These are phyloP conservation scores for Ophiosphaerella narmari DNA, from an alignment of 2,329 filamentous ascomycete species.

Conservation along the genomic window DNA sequence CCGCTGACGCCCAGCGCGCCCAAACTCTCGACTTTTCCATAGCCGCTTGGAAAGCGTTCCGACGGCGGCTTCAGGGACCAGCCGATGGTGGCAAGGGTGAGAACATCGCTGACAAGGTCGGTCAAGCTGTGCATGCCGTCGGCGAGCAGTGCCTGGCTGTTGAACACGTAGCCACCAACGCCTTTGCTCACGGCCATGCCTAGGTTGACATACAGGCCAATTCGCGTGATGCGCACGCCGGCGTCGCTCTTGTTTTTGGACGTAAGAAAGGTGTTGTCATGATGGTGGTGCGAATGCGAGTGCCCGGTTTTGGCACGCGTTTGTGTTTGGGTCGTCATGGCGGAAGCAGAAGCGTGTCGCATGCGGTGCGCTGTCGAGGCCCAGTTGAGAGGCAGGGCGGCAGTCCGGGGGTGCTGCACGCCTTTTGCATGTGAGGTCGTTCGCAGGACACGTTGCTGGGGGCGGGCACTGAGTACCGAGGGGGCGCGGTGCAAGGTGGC, in stretches of 20 bases:
- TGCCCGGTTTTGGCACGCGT: conserved; percentile 50
- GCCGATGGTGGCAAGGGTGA: conserved; percentile 91
- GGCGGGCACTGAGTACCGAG: conserved; percentile 11
- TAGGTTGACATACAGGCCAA: conserved; percentile 86
- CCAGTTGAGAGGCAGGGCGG: conserved; percentile 33
- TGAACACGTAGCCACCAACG: conserved; percentile 88
- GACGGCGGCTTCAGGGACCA: conserved; percentile 88
- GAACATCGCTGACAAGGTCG: conserved; percentile 91
- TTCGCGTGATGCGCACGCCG: conserved; percentile 88
- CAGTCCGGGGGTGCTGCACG: conserved; percentile 11
- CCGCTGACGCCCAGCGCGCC: conserved; percentile 92
- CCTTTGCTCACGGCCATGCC: conserved; percentile 95
- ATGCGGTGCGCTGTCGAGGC: conserved; percentile 37
- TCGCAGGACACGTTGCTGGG: conserved; percentile 38
- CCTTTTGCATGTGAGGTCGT: conserved; percentile 35
- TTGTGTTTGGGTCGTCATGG: conserved; percentile 38
- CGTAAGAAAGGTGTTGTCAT: conserved; percentile 82
- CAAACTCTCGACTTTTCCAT: conserved; percentile 96
- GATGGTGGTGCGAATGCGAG: conserved; percentile 67
- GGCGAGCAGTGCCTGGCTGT: conserved; percentile 89
- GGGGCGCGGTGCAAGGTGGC: conserved; percentile 14
- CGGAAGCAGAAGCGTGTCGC: conserved; percentile 33
- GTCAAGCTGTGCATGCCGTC: conserved; percentile 96
- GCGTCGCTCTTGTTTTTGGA: conserved; percentile 88
- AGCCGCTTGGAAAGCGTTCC: conserved; percentile 83